Percentiles rank a stretch among this genome's conserved stretches.
phyloP scores from a whole-genome alignment of 2,329 filamentous ascomycete genomes.

The Sclerotinia nivalis region DNA sequence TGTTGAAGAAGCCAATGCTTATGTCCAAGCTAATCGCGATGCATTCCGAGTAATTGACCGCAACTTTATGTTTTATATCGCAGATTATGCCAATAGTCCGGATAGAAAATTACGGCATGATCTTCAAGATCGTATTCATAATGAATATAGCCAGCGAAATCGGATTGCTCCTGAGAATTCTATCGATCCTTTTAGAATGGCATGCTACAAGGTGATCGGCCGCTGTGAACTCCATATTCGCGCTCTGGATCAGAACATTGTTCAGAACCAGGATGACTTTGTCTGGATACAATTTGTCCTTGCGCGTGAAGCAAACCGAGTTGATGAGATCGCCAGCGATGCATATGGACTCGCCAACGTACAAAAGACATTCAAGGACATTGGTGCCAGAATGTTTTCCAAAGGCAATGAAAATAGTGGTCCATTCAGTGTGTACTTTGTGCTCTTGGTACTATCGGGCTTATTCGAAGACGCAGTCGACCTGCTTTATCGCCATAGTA shows the following conservation, averaged over 20 bases:
- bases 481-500: conserved; percentile 88
- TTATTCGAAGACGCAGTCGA: conserved; percentile 93
- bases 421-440: conserved; percentile 88
- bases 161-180: conserved; percentile 84
- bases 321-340: conserved; percentile 64
- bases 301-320: conserved; percentile 63
- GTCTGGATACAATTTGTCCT: conserved; percentile 73
- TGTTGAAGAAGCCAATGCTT: conserved; percentile 78
- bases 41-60: conserved; percentile 90
- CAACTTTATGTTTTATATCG: conserved; percentile 85
- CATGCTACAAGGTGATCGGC: conserved; percentile 96
- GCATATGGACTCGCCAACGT: conserved; percentile 67
- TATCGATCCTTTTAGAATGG: conserved; percentile 92
- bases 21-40: conserved; percentile 75
- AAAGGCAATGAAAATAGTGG: conserved; percentile 71
- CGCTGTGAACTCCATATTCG: conserved; percentile 68
- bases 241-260: conserved; percentile 54
- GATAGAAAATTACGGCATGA: conserved; percentile 77
- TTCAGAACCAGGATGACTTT: conserved; percentile 65
- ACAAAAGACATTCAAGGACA: conserved; percentile 79
- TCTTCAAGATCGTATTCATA: conserved; percentile 82
- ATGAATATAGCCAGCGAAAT: conserved; percentile 82
- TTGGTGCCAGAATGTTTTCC: conserved; percentile 87
- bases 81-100: conserved; percentile 75
- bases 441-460: conserved; percentile 84